Evolutionary conservation across 371 early-diverging fungal species (phyloP).

Genomic region (Apophysomyces sp.): DNA sequence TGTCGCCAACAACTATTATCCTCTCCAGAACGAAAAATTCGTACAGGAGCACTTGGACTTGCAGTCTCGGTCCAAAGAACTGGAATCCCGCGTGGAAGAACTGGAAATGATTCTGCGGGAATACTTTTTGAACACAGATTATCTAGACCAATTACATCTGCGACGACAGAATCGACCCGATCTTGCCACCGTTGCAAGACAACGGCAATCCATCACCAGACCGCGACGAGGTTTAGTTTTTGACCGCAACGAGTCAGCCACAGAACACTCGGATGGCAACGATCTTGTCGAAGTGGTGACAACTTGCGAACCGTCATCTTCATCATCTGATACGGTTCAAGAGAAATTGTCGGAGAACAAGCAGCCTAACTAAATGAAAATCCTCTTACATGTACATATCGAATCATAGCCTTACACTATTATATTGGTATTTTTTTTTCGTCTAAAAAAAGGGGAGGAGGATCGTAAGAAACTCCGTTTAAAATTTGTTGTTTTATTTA

Average conservation of each 20-base stretch:
- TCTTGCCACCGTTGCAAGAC: not conserved
- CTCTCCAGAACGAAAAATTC: not conserved
- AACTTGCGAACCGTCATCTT: not conserved
- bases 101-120: conserved; percentile 34
- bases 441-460: no score
- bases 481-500: no score
- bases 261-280: not conserved
- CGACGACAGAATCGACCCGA: not conserved
- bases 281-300: not conserved
- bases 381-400: not conserved
- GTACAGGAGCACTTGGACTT: conserved; percentile 6
- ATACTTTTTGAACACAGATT: conserved; percentile 40
- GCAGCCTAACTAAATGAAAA: not conserved
- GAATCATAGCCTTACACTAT: not conserved
- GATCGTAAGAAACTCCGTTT: no score
- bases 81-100: conserved; percentile 33
- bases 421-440: no score
- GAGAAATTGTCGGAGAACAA: not conserved
- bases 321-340: not conserved
- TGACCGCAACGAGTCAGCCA: not conserved
- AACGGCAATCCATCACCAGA: not conserved
- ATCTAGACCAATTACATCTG: conserved; percentile 23
- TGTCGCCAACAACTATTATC: not conserved
- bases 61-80: conserved; percentile 4
- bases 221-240: not conserved